Conservation (phyloP, 805 yeast genomes). For the Sungouiella blattae region DNA sequence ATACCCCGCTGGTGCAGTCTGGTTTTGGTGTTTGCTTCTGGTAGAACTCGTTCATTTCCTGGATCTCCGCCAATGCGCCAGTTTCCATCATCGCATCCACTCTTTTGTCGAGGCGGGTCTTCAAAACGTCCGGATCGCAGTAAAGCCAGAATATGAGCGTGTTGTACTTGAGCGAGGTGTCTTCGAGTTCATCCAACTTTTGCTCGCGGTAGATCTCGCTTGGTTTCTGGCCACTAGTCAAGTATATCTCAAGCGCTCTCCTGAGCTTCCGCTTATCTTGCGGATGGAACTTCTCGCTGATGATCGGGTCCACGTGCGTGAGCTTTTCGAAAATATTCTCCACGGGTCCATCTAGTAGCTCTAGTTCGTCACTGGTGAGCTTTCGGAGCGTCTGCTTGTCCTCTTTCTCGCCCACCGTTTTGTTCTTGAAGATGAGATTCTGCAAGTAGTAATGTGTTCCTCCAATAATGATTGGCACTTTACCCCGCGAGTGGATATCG, state of each 20-base stretch:
- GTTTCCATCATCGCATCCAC: constrained; percentile 77
- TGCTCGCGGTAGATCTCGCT: constrained; percentile 71
- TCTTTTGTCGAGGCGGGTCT: constrained; percentile 63
- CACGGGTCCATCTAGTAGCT: constrained; percentile 54
- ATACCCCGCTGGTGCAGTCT: constrained; percentile 69
- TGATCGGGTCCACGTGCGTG: constrained; percentile 57
- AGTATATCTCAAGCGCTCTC: constrained; percentile 79
- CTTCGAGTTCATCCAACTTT: constrained; percentile 34
- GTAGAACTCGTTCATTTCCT: constrained; percentile 51
- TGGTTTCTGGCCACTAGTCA: constrained; percentile 60
- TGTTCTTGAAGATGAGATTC: constrained; percentile 67
- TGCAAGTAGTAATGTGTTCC: constrained; percentile 95
- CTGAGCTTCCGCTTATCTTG: constrained; percentile 76
- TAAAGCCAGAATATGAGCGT: constrained; percentile 81
- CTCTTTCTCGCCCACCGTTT: constrained; percentile 45
- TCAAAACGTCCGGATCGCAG: constrained; percentile 56
- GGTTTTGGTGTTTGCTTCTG: constrained; percentile 32
- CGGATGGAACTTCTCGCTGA: constrained; percentile 86
- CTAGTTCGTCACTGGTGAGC: constrained; percentile 25
- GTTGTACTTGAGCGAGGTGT: constrained; percentile 52
- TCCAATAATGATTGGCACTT: constrained; percentile 85
- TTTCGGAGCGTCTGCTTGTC: constrained; percentile 26
- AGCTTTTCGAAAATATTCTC: constrained; percentile 49
- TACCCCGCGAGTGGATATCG: constrained; percentile 63
- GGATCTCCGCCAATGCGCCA: constrained; percentile 72